A percentile compares a stretch with the other conserved stretches of the same genome.
Conservation (phyloP, 768 basidiomycete species). For the Suillus subaureus region DNA sequence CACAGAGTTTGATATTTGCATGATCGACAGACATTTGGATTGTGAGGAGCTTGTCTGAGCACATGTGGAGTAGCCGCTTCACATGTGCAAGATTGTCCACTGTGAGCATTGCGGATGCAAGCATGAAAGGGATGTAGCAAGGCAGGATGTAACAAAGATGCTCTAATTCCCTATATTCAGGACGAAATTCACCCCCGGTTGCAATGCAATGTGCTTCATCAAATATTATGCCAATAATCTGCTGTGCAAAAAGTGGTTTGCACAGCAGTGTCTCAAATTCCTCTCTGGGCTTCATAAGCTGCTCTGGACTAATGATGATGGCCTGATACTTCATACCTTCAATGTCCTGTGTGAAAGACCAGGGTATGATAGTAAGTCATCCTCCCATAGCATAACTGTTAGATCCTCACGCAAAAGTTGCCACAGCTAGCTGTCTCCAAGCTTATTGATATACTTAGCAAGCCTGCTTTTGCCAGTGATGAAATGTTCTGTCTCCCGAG, state of each 20-base stretch:
- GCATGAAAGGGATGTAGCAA: not conserved
- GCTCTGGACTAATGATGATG: not conserved
- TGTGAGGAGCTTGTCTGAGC: not conserved
- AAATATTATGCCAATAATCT: not conserved
- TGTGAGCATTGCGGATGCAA: not conserved
- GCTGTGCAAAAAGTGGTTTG: not conserved
- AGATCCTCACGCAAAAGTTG: not conserved
- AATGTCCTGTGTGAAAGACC: not conserved
- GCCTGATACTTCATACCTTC: not conserved
- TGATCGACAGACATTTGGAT: not conserved
- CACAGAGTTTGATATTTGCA: not conserved
- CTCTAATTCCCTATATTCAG: not conserved
- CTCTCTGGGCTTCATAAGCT: not conserved
- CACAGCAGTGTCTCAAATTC: not conserved
- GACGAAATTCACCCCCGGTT: not conserved
- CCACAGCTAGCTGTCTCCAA: not conserved
- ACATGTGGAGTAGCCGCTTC: not conserved
- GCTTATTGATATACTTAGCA: not conserved
- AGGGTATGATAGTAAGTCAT: not conserved
- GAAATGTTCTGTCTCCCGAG: not conserved
- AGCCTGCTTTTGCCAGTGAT: not conserved
- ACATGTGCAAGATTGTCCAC: not conserved
- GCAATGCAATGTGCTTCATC: not conserved
- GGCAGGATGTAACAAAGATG: not conserved
- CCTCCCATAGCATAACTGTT: not conserved